Conservation (phyloP, 306 rosid species). For the Sesbania bispinosa region DNA sequence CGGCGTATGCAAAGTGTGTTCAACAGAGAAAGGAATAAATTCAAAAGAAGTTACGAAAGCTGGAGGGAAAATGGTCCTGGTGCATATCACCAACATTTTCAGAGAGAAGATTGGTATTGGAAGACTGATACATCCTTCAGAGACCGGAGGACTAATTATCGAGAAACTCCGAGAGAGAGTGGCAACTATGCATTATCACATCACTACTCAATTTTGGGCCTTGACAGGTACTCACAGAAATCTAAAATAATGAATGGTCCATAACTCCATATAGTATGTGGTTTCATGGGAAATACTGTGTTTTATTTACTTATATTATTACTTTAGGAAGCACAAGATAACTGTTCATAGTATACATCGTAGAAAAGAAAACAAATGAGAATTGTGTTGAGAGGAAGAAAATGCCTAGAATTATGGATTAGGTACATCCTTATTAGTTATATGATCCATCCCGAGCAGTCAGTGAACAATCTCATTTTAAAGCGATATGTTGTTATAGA, state of each 20-base stretch:
- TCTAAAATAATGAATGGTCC: background rate
- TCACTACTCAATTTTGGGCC: slow-evolving; percentile 94
- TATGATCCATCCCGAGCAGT: slow-evolving; percentile 5
- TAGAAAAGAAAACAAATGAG: background rate
- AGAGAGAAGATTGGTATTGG: slow-evolving; percentile 99
- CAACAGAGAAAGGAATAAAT: slow-evolving; percentile 91
- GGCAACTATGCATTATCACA: slow-evolving; percentile 69
- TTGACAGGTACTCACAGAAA: slow-evolving; percentile 68
- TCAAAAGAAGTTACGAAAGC: slow-evolving; percentile 70
- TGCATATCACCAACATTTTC: slow-evolving; percentile 67
- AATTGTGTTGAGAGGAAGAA: slow-evolving; percentile 17
- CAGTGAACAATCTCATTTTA: background rate
- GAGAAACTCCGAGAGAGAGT: slow-evolving; percentile 60
- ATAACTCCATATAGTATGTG: background rate
- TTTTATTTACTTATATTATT: background rate
- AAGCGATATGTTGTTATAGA: background rate
- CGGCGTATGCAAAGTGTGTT: slow-evolving; percentile 98
- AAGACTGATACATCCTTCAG: slow-evolving; percentile 66
- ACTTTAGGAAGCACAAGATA: background rate
- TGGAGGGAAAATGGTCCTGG: slow-evolving; percentile 73
- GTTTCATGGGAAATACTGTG: too few species aligned
- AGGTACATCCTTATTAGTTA: background rate
- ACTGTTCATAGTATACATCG: background rate
- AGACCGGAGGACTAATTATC: slow-evolving; percentile 57
- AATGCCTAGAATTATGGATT: slow-evolving; percentile 6